Conservation (phyloP, 352 stramenopile species). For the Phytopythium kandeliae region DNA sequence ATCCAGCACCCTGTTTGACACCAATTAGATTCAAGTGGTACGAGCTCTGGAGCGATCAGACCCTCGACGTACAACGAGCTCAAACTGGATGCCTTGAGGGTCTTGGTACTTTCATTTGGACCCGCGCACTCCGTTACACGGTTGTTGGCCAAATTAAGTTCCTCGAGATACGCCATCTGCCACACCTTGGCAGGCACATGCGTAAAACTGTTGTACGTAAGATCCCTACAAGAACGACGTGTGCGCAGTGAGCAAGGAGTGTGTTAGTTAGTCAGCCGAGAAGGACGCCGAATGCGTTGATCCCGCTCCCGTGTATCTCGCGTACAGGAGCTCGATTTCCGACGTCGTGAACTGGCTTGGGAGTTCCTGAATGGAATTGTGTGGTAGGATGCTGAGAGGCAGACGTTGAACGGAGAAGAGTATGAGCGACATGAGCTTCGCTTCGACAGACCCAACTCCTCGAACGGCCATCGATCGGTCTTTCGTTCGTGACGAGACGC, state of each 20-base stretch:
- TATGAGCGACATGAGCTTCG: no score
- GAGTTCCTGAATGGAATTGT: constrained; percentile 23
- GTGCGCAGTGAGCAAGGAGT: neutral
- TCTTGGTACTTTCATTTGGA: constrained; percentile 1
- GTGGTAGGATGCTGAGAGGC: constrained; percentile 9
- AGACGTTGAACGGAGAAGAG: no score
- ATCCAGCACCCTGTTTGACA: constrained; percentile 13
- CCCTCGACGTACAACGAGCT: constrained; percentile 8
- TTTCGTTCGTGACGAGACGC: neutral
- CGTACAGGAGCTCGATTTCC: constrained; percentile 29
- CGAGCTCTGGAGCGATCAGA: neutral
- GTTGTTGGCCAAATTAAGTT: constrained; percentile 25
- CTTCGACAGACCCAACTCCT: no score
- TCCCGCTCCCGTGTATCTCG: neutral
- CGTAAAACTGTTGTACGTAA: constrained; percentile 22
- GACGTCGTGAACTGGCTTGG: constrained; percentile 27
- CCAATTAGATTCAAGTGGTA: neutral
- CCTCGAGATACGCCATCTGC: constrained; percentile 19
- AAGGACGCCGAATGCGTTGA: no score
- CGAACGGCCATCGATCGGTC: no score
- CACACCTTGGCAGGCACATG: constrained; percentile 16
- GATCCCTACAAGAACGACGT: constrained; percentile 12
- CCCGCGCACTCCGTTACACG: constrained; percentile 15
- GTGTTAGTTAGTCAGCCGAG: neutral
- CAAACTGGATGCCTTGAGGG: constrained; percentile 2